phyloP scores from a whole-genome alignment of 306 rosid genomes.

The Potentilla sterilis region DNA sequence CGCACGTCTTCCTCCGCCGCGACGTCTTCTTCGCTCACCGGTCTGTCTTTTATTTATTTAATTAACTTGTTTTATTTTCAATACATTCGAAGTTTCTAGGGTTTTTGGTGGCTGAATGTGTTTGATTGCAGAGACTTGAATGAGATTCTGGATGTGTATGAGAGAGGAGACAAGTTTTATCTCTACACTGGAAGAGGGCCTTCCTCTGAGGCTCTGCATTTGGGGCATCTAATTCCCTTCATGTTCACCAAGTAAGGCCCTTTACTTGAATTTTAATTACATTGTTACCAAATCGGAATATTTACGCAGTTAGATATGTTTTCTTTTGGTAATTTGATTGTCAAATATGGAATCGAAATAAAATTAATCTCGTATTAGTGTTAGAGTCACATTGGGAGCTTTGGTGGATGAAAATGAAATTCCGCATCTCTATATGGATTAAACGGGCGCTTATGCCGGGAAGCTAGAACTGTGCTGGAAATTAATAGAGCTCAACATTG shows the following conservation, averaged over 20 bases:
- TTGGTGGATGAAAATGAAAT: not conserved
- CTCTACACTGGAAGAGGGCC: slow-evolving; percentile 92
- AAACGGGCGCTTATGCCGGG: too few species aligned
- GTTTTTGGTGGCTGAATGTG: not conserved
- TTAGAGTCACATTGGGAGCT: not conserved
- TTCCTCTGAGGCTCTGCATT: slow-evolving; percentile 90
- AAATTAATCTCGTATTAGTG: too few species aligned
- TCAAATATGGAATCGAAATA: not conserved
- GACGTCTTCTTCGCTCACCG: slow-evolving; percentile 95
- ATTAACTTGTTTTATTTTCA: too few species aligned
- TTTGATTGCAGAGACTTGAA: slow-evolving; percentile 55
- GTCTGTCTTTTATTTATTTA: too few species aligned
- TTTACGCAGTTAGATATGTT: too few species aligned
- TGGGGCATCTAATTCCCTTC: slow-evolving; percentile 87
- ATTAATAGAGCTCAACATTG: not conserved
- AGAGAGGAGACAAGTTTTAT: slow-evolving; percentile 80
- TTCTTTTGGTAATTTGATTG: not conserved
- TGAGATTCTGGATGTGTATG: slow-evolving; percentile 68
- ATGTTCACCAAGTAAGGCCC: slow-evolving; percentile 84
- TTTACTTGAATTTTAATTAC: not conserved
- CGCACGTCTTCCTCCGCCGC: slow-evolving; percentile 90
- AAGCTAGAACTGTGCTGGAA: not conserved
- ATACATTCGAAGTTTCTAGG: not conserved
- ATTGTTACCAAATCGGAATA: not conserved
- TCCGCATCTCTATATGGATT: too few species aligned